Evolutionary conservation across 306 rosid genomes (phyloP).

Genomic region (Senna siamea): DNA sequence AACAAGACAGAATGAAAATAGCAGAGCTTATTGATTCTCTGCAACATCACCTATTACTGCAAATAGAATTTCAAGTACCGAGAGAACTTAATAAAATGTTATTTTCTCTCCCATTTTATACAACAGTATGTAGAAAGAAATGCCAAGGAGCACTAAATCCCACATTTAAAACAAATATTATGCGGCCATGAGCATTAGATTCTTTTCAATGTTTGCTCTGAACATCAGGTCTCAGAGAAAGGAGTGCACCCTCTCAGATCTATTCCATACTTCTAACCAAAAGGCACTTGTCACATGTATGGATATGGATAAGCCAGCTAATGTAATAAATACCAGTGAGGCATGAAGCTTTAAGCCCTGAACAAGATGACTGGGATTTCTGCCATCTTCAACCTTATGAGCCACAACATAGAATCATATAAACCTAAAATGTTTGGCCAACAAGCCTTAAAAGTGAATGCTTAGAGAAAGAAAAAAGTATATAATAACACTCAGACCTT

Average conservation of each 20-base stretch:
- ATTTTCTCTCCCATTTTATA: neutral
- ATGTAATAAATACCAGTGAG: neutral
- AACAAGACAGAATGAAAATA: too few species aligned
- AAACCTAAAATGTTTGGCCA: neutral
- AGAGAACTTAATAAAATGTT: neutral
- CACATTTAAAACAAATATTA: too few species aligned
- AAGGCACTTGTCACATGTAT: neutral
- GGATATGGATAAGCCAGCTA: neutral
- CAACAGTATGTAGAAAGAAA: too few species aligned
- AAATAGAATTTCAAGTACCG: neutral
- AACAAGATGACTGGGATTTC: neutral
- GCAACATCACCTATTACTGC: too few species aligned
- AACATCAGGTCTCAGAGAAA: slow-evolving; percentile 1
- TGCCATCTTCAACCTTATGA: neutral
- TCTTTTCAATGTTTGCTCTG: neutral
- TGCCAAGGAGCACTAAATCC: too few species aligned
- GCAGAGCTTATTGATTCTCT: neutral
- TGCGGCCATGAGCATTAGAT: neutral
- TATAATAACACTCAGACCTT: too few species aligned
- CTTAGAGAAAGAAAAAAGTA: too few species aligned
- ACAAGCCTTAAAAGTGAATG: too few species aligned
- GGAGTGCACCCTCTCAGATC: neutral
- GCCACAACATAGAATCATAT: neutral
- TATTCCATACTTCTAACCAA: neutral
- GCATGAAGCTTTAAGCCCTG: too few species aligned